Conservation (phyloP, 2,329 filamentous ascomycete species). For the Mariannaea sp. region DNA sequence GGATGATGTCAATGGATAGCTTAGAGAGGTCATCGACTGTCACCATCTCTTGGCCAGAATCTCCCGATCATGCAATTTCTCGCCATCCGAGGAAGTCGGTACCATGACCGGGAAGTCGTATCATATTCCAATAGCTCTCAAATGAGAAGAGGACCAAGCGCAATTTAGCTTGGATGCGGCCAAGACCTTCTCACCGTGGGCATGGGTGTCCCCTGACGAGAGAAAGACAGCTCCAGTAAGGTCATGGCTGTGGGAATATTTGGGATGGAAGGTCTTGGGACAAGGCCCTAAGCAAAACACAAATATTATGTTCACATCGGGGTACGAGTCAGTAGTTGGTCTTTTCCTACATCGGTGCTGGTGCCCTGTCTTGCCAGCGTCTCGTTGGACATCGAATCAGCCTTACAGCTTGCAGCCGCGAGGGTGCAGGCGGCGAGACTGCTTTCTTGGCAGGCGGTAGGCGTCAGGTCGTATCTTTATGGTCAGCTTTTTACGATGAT, state of each 20-base stretch:
- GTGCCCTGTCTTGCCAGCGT: too few relatives aligned
- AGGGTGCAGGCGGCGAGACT: too few relatives aligned
- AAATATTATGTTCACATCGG: slow-evolving; percentile 8
- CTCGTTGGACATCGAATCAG: too few relatives aligned
- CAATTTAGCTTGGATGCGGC: slow-evolving; percentile 11
- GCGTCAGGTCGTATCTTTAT: too few relatives aligned
- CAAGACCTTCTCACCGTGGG: slow-evolving; percentile 21
- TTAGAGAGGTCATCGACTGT: slow-evolving; percentile 20
- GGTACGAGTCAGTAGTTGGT: too few relatives aligned
- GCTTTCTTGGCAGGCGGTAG: too few relatives aligned
- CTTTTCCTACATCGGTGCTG: too few relatives aligned
- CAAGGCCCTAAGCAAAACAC: too few relatives aligned
- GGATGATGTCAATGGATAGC: slow-evolving; percentile 15
- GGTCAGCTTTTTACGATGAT: too few relatives aligned
- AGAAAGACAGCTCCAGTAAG: slow-evolving; percentile 18
- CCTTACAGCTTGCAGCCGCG: too few relatives aligned
- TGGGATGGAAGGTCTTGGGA: slow-evolving; percentile 1
- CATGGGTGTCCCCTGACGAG: slow-evolving; percentile 7
- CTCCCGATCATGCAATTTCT: slow-evolving; percentile 7
- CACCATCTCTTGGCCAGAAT: slow-evolving; percentile 7
- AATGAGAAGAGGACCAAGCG: slow-evolving; percentile 9
- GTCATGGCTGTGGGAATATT: slow-evolving; percentile 5
- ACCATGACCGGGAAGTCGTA: slow-evolving; percentile 15
- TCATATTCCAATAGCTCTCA: slow-evolving; percentile 15
- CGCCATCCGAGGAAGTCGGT: slow-evolving; percentile 18